Base-by-base conservation (phyloP, 192 early-diverging fungal species). In the Hyaloraphidium curvatum region DNA sequence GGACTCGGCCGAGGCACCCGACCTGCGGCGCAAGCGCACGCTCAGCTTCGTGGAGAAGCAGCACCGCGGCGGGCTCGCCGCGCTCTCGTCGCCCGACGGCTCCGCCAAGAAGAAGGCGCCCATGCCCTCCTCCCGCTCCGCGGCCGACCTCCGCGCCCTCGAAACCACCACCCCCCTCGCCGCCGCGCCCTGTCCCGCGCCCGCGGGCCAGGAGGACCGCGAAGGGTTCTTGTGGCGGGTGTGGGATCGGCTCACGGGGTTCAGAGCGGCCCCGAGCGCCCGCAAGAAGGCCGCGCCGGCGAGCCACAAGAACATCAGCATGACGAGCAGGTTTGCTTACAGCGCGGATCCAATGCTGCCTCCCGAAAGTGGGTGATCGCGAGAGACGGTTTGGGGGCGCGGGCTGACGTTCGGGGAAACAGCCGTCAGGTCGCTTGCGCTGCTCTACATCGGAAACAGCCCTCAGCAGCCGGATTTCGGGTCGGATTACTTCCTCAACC, bases 311-410 rank as follows among this genome's bases (percentile, higher is more conserved):
- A 55, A 0, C 57, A 2, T n/a, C 1, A 66, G 52, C 30, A 67
- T 75, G 68, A 68, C 75, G 3, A 63, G 60, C 30, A 63, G 71
- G 5, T 68, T 77, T 65, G 51, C 54, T n/a, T 75, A 75, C 63
- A 87, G 94, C 56, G 86, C 82, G 59, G 93, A 97, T 62, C 74
- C 82, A 28, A 69, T 97, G 27, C 67, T 94, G 54, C 63, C 78
- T 19, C 79, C 87, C 19, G 82, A 91, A 50, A 61, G 67, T 70
- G 54, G 58, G 62, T 40, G 17, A 50, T 51, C 17, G 25, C 35
- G 4, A 22, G 2, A 40, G 27, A 50, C 22, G 28, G 21, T 3
- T 23, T 37, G 16, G 1, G 14, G 1, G 23, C n/a, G 28, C 28
- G 26, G 40, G 50, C 19, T 30, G 22, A n/a, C 30, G 25, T 30